Conservation (phyloP, 2,329 filamentous ascomycete species). For the Endocalyx cinctus region DNA sequence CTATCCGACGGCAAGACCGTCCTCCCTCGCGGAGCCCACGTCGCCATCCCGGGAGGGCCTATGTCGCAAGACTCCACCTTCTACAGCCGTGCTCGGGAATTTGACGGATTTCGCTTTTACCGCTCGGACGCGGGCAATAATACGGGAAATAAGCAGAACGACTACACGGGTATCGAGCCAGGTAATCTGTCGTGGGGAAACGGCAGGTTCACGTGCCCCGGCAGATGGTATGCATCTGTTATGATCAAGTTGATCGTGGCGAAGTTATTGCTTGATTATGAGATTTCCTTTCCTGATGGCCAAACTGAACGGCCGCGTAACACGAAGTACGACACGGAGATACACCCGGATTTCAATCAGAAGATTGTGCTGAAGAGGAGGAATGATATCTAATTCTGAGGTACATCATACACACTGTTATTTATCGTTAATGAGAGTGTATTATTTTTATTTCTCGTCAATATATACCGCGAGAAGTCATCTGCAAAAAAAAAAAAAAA, state of each 20-base stretch:
- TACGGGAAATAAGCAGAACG: slow-evolving; percentile 1
- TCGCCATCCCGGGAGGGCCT: slow-evolving; percentile 1
- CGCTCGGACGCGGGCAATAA: neutral
- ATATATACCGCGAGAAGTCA: no score
- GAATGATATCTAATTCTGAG: no score
- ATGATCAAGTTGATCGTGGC: slow-evolving; percentile 9
- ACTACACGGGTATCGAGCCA: slow-evolving; percentile 5
- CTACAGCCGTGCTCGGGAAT: slow-evolving; percentile 2
- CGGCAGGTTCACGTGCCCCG: slow-evolving; percentile 8
- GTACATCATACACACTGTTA: no score
- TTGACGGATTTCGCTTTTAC: slow-evolving; percentile 5
- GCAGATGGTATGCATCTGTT: slow-evolving; percentile 4
- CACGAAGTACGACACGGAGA: neutral
- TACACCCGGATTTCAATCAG: neutral
- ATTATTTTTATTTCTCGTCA: no score
- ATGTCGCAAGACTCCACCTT: slow-evolving; percentile 1
- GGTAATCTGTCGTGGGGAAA: slow-evolving; percentile 6
- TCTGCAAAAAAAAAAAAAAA: no score
- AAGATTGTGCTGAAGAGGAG: neutral
- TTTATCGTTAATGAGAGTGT: no score
- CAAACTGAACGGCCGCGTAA: neutral
- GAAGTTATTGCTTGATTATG: slow-evolving; percentile 1
- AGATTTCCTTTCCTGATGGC: neutral
- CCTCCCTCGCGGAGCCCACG: neutral
- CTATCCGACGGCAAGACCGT: neutral